Percentiles rank a stretch among this genome's conserved stretches.
Conservation (phyloP, 768 basidiomycete species). For the Chalciporus sphaerocephalus region DNA sequence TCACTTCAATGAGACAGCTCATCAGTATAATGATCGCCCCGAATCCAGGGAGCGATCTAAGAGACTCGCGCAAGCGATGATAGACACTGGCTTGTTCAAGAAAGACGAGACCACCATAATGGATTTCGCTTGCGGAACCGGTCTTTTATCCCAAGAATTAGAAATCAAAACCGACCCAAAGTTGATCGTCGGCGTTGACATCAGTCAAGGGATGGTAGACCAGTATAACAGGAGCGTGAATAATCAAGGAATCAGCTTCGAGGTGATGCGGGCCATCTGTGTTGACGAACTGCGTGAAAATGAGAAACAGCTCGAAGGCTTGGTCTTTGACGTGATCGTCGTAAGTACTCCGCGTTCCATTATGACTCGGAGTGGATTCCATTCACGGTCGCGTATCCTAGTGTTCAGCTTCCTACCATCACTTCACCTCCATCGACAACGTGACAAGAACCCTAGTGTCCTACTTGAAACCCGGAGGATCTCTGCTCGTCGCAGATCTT, state of each 20-base stretch:
- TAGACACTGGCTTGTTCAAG: conserved; percentile 44
- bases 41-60: conserved; percentile 19
- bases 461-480: conserved; percentile 60
- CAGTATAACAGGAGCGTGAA: conserved; percentile 53
- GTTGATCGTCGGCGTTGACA: conserved; percentile 68
- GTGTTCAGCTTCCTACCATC: conserved; percentile 66
- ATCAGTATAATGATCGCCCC: conserved; percentile 24
- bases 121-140: conserved; percentile 76
- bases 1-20: conserved; percentile 25
- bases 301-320: conserved; percentile 45
- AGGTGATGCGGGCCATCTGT: conserved; percentile 65
- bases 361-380: not conserved
- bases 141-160: conserved; percentile 58
- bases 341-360: conserved; percentile 39
- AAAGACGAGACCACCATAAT: conserved; percentile 53
- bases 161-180: conserved; percentile 52
- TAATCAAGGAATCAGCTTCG: conserved; percentile 58
- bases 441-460: conserved; percentile 50
- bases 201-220: conserved; percentile 68
- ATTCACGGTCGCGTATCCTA: conserved; percentile 20
- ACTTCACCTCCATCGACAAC: conserved; percentile 46
- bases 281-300: conserved; percentile 42
- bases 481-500: conserved; percentile 56
- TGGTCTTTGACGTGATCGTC: conserved; percentile 64
- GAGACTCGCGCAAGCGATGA: conserved; percentile 26